These are phyloP conservation scores for Podaxis carcinomalis DNA, from an alignment of 768 basidiomycete species.

Conservation along the genomic window DNA sequence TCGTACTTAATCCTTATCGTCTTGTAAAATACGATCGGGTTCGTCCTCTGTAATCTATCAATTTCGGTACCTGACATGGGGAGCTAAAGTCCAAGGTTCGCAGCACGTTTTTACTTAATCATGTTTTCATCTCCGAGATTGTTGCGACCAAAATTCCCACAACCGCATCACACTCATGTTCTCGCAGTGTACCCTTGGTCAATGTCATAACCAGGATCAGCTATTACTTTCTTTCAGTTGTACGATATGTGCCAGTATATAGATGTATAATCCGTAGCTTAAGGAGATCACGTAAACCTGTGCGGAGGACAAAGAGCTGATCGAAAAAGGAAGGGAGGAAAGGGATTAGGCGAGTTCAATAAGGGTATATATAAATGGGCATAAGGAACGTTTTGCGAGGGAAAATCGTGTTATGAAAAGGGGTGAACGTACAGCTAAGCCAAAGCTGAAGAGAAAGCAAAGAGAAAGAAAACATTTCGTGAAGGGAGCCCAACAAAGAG, in stretches of 20 bases:
- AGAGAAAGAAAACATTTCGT: slow-evolving; percentile 17
- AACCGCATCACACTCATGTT: neutral
- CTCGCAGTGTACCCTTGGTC: neutral
- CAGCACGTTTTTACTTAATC: neutral
- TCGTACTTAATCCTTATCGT: neutral
- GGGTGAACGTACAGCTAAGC: slow-evolving; percentile 3
- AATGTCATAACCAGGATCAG: neutral
- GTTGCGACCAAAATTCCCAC: neutral
- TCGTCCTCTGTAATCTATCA: neutral
- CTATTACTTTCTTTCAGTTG: slow-evolving; percentile 8
- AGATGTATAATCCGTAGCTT: slow-evolving; percentile 19
- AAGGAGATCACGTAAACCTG: slow-evolving; percentile 7
- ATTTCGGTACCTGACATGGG: neutral
- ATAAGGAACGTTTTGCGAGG: slow-evolving; percentile 9
- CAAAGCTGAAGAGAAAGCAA: slow-evolving; percentile 2
- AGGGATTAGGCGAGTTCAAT: slow-evolving; percentile 13
- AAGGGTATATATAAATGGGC: slow-evolving; percentile 18
- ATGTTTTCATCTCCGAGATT: neutral
- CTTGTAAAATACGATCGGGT: neutral
- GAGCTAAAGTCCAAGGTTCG: neutral
- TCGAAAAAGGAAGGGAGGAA: neutral
- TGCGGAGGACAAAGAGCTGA: neutral
- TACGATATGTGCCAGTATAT: slow-evolving; percentile 8
- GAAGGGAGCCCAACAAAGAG: slow-evolving; percentile 22
- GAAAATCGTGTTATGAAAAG: slow-evolving; percentile 16